These are phyloP conservation scores for Selenicereus undatus DNA, from an alignment of 148 eudicot genomes.

Conservation along the genomic window DNA sequence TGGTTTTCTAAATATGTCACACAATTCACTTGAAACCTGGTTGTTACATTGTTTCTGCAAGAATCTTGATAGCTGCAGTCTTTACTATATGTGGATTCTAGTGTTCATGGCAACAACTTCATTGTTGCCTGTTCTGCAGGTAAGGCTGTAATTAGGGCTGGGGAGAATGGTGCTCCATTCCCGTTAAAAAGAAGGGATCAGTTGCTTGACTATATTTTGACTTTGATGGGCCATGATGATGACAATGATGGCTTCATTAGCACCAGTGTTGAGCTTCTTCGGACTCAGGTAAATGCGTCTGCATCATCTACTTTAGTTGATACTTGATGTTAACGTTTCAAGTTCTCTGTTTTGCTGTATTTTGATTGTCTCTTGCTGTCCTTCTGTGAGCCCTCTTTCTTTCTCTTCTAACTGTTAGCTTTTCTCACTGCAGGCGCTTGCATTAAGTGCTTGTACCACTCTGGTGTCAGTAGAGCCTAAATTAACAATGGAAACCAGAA, in stretches of 20 bases:
- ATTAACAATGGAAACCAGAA: conserved; percentile 78
- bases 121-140: conserved; percentile 42
- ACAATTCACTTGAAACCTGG: neutral
- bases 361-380: neutral
- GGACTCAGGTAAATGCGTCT: conserved; percentile 58
- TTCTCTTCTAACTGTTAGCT: neutral
- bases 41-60: neutral
- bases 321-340: conserved; percentile 8
- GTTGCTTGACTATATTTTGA: conserved; percentile 84
- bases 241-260: conserved; percentile 63
- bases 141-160: conserved; percentile 83
- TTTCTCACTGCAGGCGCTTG: conserved; percentile 67
- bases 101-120: neutral
- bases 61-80: neutral
- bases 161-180: conserved; percentile 84
- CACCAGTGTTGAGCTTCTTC: conserved; percentile 70
- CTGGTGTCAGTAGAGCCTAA: conserved; percentile 99
- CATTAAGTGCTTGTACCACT: conserved; percentile 96
- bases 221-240: conserved; percentile 90
- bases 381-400: neutral
- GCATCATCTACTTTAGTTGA: neutral
- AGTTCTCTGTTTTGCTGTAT: conserved; percentile 3
- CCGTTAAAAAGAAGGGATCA: conserved; percentile 88
- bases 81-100: neutral
- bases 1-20: neutral